These are phyloP conservation scores for Oryza rufipogon DNA, from an alignment of 176 grass and related monocot genomes.

Conservation along the genomic window DNA sequence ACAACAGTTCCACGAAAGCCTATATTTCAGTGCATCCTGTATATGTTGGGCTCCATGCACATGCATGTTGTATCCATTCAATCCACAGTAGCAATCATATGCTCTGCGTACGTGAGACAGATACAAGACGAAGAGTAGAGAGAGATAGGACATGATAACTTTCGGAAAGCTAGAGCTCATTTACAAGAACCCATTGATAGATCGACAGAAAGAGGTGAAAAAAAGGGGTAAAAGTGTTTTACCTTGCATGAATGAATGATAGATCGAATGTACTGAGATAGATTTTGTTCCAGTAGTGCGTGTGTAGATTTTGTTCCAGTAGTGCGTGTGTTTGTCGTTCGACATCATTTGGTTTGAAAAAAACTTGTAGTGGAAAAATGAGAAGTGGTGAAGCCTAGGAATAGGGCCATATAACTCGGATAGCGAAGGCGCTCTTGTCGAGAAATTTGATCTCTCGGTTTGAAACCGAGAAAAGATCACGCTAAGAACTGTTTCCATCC, in stretches of 20 bases:
- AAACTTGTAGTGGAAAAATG: neutral
- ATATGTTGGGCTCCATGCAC: neutral
- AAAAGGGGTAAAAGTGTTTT: slow-evolving; percentile 17
- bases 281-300: slow-evolving; percentile 18
- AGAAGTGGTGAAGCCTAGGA: no score
- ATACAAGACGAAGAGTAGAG: neutral
- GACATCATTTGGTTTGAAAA: slow-evolving; percentile 23
- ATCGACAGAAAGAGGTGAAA: neutral
- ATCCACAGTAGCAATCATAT: slow-evolving; percentile 11
- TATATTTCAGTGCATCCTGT: neutral
- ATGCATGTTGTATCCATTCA: slow-evolving; percentile 22
- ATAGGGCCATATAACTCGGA: no score
- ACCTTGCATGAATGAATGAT: slow-evolving; percentile 28
- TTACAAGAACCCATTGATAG: neutral
- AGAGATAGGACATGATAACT: slow-evolving; percentile 47
- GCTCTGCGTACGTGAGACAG: neutral
- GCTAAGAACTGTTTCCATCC: no score
- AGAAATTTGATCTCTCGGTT: no score
- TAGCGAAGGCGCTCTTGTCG: no score
- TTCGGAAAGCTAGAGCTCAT: slow-evolving; percentile 23
- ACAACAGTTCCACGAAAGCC: neutral
- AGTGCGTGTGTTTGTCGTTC: neutral
- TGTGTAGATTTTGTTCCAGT: slow-evolving; percentile 26
- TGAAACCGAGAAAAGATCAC: no score
- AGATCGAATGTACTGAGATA: slow-evolving; percentile 25